Base-by-base conservation (phyloP, 192 early-diverging fungal species). In the Backusella tuberculispora region DNA sequence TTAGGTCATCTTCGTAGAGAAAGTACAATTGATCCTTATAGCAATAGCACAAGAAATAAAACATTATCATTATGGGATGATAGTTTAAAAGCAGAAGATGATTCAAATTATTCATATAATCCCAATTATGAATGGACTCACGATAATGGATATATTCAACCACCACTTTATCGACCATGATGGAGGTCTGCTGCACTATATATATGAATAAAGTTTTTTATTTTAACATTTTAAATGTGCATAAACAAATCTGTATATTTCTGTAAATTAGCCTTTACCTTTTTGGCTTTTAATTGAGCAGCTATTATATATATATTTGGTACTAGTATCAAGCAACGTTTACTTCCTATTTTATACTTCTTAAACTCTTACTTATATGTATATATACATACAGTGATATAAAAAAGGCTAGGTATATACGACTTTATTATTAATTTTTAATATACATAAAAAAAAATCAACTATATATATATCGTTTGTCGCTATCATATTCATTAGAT, bases 21-120 rank as follows among this genome's bases (percentile, higher is more conserved):
- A 60, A 60, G 53, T 24, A 60, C 53, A 60, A 60, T 60, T 24
- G 53, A 60, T 60, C 53, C 53, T 60, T 60, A 26, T 60, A 60
- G 0, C 24, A 60, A 5, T 7, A 2, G 29, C 2, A 34, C 2
- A 34, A 34, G 2, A 34, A 60, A 60, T 1, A 60, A 60, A 60
- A 19, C 53, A 60, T 26, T 60, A 24, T 60, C 53, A 9, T 26
- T 60, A 60, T 60, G 53, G 53, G 53, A 60, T 26, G 53, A 60
- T 26, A 60, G n/a, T 4, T 26, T 60, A 60, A 8, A 60, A 13
- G 5, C 53, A 26, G 3, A 26, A 9, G 53, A 60, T 12, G 10
- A 60, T 13, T 12, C 26, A 24, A 13, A 10, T 24, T 10, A 5
- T 26, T 12, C 53, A 12, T 13, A 24, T 60, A 60, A 60, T 5